Evolutionary conservation across 306 rosid genomes (phyloP), one percentile per base, ranked within the genome.

Genomic region (Cicer bijugum): DNA sequence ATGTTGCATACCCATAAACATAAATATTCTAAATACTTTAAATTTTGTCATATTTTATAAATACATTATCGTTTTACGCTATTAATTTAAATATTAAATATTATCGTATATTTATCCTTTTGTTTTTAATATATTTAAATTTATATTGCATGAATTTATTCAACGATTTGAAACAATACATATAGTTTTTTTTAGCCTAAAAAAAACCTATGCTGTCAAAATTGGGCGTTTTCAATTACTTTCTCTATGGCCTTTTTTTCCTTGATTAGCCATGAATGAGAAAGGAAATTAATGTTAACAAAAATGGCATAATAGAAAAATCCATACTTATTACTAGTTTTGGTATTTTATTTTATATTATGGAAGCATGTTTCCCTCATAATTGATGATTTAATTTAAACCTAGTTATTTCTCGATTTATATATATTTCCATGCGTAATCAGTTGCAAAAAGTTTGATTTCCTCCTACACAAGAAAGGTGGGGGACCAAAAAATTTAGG

Each of bases 401-500:
- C 40, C 47, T 80, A 44, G 76, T 64, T 71, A 12, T 63, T 83
- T 70, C 37, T n/a, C 20, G 20, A 43, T 19, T 43, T 15, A 67
- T 46, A 45, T 51, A 28, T 11, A 9, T 8, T 42, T 42, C 68
- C 20, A 9, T 75, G 1, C 2, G n/a, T n/a, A 28, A 51, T 46
- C 67, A 67, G 44, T 56, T 9, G 20, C 53, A 9, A 39, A 6
- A 73, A 9, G 70, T 40, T 65, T 60, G 28, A 74, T 68, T 51
- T 67, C 69, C n/a, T 12, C 60, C 7, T 63, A 42, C 67, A 10
- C 67, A 72, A 50, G 48, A 59, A 67, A 46, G 55, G 72, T 14
- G 20, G 82, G 82, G 86, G 81, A 74, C 86, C 82, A 69, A 74
- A 69, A n/a, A 69, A 19, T 69, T 69, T 68, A 74, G 83, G 80